These are phyloP conservation scores for Lyophyllum shimeji DNA, from an alignment of 768 basidiomycete genomes.

Conservation along the genomic window DNA sequence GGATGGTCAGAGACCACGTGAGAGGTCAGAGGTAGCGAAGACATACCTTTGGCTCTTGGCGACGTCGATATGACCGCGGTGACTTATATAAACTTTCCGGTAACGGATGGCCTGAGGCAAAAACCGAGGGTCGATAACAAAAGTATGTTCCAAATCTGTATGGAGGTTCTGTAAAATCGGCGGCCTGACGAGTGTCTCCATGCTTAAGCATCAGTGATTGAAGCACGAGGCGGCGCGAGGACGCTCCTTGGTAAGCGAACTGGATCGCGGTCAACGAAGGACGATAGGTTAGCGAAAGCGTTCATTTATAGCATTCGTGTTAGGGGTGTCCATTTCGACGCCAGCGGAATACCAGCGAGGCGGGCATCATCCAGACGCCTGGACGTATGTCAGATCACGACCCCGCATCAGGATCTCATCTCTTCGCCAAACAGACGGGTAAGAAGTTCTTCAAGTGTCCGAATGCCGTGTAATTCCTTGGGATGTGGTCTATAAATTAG, in stretches of 20 bases:
- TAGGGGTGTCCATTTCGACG: conserved; percentile 25
- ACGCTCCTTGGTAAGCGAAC: conserved; percentile 16
- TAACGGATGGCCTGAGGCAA: conserved; percentile 10
- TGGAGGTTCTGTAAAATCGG: conserved; percentile 5
- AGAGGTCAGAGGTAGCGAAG: conserved; percentile 9
- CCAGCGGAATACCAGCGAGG: conserved; percentile 30
- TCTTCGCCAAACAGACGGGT: conserved; percentile 41
- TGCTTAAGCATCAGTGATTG: conserved; percentile 13
- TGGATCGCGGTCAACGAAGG: conserved; percentile 11
- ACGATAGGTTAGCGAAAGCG: conserved; percentile 18
- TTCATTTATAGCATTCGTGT: conserved; percentile 45
- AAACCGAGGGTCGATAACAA: conserved; percentile 2
- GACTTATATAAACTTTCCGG: conserved; percentile 8
- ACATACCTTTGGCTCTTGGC: conserved; percentile 26
- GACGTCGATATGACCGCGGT: conserved; percentile 15
- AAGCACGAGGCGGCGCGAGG: conserved; percentile 2
- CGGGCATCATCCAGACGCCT: conserved; percentile 41
- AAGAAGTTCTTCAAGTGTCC: conserved; percentile 32
- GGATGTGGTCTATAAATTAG: conserved; percentile 41
- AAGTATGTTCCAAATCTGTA: conserved; percentile 4
- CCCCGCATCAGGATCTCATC: conserved; percentile 43
- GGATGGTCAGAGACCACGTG: conserved; percentile 14
- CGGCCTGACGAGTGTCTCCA: conserved; percentile 1
- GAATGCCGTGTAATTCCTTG: conserved; percentile 30
- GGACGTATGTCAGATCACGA: conserved; percentile 46